Conservation (phyloP, 2,329 filamentous ascomycete species). For the Penicillium sclerotigenum region DNA sequence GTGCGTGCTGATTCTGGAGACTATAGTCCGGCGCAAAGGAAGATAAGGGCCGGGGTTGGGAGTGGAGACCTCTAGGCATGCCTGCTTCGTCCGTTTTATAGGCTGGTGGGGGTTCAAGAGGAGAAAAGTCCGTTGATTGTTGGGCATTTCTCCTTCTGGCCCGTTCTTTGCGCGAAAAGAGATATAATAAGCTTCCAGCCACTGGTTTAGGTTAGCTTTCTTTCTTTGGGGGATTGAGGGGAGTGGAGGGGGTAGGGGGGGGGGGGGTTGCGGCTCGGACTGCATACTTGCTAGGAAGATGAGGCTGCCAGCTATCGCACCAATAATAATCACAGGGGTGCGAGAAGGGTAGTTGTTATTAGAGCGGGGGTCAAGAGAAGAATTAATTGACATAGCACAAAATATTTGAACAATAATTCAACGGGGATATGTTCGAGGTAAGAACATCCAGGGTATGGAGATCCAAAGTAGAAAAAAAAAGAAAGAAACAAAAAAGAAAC, state of each 20-base stretch:
- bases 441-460: background rate
- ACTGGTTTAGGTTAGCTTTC: slow-evolving; percentile 13
- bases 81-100: slow-evolving; percentile 14
- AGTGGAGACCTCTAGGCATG: slow-evolving; percentile 13
- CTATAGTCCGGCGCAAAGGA: slow-evolving; percentile 23
- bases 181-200: slow-evolving; percentile 17
- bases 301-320: slow-evolving; percentile 5
- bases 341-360: background rate
- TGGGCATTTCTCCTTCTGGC: slow-evolving; percentile 21
- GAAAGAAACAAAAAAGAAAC: no score
- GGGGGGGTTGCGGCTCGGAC: slow-evolving; percentile 7
- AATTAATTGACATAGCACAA: slow-evolving; percentile 4
- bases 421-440: background rate
- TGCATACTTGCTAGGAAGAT: slow-evolving; percentile 9
- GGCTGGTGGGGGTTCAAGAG: slow-evolving; percentile 16
- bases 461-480: background rate
- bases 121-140: slow-evolving; percentile 1
- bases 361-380: background rate
- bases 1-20: slow-evolving; percentile 14
- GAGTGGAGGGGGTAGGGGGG: no score
- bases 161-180: slow-evolving; percentile 26
- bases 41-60: slow-evolving; percentile 24
- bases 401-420: background rate
- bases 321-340: slow-evolving; percentile 4
- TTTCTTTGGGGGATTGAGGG: no score